phyloP scores from a whole-genome alignment of 1,284 basidiomycete genomes.

The Puccinia coronata region DNA sequence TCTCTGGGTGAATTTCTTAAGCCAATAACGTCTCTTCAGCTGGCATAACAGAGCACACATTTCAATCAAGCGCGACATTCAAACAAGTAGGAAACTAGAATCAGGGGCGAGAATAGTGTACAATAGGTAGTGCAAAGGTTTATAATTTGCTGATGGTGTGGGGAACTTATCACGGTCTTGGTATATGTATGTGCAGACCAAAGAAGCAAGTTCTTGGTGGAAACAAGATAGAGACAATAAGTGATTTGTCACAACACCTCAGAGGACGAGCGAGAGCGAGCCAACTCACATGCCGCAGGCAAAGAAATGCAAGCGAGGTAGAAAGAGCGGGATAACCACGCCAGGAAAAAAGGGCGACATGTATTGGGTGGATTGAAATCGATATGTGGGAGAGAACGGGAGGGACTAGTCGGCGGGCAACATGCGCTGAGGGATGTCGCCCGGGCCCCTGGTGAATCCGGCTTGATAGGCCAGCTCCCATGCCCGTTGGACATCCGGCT shows the following conservation, averaged over 20 bases:
- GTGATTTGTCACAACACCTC: neutral
- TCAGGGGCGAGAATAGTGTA: too few species aligned
- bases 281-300: neutral
- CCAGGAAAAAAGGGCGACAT: too few species aligned
- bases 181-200: too few species aligned
- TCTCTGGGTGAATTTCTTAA: too few species aligned
- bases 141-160: too few species aligned
- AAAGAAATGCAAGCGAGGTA: neutral
- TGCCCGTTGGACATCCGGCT: constrained; percentile 20
- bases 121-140: too few species aligned
- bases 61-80: too few species aligned
- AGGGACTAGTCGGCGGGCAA: neutral
- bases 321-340: neutral
- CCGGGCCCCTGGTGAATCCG: constrained; percentile 24
- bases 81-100: too few species aligned
- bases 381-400: too few species aligned
- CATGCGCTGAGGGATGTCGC: constrained; percentile 7
- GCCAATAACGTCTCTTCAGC: too few species aligned
- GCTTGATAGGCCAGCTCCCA: constrained; percentile 36
- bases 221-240: neutral
- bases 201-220: neutral
- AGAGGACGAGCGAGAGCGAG: neutral
- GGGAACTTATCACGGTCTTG: too few species aligned
- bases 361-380: neutral
- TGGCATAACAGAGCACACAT: too few species aligned